A percentile compares a stretch with the other conserved stretches of the same genome.
These are phyloP conservation scores for Raphanus raphanistrum DNA, from an alignment of 345 rosid species.

Conservation along the genomic window DNA sequence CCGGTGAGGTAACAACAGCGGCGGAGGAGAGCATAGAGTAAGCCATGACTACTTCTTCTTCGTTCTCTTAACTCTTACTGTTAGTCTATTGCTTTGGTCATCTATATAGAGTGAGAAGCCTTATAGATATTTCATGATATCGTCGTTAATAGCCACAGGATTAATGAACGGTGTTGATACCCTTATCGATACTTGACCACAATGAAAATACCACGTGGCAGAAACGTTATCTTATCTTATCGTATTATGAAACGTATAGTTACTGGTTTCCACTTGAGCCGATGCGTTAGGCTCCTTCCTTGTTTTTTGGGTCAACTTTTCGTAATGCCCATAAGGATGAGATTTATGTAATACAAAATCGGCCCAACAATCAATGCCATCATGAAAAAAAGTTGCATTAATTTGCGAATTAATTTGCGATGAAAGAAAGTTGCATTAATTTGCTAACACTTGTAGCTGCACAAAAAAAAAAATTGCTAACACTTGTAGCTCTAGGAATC, in stretches of 20 bases:
- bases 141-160: neutral
- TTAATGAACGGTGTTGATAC: neutral
- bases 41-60: constrained; percentile 42
- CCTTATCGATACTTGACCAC: neutral
- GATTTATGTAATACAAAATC: neutral
- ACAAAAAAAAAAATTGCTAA: too few relatives aligned
- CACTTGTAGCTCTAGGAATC: too few relatives aligned
- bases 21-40: constrained; percentile 1
- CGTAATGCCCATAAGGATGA: neutral
- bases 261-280: neutral
- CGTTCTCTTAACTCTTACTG: neutral
- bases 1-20: constrained; percentile 1
- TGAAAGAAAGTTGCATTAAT: too few relatives aligned
- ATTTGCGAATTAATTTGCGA: too few relatives aligned
- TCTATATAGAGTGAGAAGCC: neutral
- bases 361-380: neutral
- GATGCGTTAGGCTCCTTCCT: neutral
- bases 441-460: neutral
- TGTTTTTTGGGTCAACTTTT: neutral
- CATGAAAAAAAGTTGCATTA: too few relatives aligned
- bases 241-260: neutral
- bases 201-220: neutral
- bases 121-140: neutral
- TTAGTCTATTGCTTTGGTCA: neutral
- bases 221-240: neutral